Conservation (phyloP, 2,329 filamentous ascomycete genomes). For the Botrytis galanthina region DNA sequence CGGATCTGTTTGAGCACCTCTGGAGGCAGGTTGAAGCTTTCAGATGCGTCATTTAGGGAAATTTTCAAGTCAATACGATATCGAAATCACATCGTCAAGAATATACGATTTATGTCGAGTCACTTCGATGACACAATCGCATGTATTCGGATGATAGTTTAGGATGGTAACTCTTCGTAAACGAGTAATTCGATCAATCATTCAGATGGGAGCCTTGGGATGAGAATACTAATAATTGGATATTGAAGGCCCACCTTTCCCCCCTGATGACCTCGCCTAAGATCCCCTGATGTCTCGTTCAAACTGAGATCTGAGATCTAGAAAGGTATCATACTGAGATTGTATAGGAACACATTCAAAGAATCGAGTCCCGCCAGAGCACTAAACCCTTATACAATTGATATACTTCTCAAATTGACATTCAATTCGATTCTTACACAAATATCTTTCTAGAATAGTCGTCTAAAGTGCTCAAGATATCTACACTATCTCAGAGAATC, state of each 20-base stretch:
- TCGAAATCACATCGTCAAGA: background rate
- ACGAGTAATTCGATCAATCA: too few species aligned
- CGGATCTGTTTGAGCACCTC: background rate
- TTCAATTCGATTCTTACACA: background rate
- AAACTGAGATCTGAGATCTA: background rate
- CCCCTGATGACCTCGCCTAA: background rate
- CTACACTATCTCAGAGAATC: background rate
- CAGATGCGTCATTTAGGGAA: background rate
- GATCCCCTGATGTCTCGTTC: background rate
- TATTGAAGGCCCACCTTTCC: background rate
- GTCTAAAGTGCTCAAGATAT: background rate
- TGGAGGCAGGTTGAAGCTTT: background rate
- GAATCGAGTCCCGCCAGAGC: background rate
- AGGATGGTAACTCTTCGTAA: background rate
- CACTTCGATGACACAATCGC: background rate
- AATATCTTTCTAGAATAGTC: background rate
- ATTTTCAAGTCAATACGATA: background rate
- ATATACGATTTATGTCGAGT: background rate
- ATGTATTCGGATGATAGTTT: background rate
- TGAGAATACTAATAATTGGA: background rate
- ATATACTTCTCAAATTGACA: background rate
- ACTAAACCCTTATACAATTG: background rate
- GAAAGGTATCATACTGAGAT: background rate
- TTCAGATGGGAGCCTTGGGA: background rate
- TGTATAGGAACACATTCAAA: background rate